phyloP scores from a whole-genome alignment of 2,329 filamentous ascomycete genomes.

The Torrubiella hemipterigena region DNA sequence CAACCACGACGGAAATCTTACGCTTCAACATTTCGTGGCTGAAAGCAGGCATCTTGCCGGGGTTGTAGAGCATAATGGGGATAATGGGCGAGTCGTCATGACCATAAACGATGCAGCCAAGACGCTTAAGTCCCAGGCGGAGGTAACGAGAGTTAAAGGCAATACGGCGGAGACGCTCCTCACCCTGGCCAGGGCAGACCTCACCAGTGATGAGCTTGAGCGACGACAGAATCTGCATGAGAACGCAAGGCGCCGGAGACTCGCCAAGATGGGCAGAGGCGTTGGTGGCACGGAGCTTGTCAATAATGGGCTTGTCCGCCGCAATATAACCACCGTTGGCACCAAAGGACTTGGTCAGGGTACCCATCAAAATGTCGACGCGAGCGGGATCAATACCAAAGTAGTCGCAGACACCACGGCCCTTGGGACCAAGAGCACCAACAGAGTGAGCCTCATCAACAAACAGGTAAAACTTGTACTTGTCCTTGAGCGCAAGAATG shows the following conservation, averaged over 20 bases:
- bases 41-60: constrained; percentile 97
- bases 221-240: constrained; percentile 81
- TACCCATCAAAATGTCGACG: constrained; percentile 96
- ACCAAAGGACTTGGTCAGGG: constrained; percentile 94
- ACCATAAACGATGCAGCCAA: constrained; percentile 93
- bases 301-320: constrained; percentile 79
- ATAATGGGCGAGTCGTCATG: constrained; percentile 98
- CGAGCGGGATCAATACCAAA: constrained; percentile 81
- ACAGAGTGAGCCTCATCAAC: constrained; percentile 95
- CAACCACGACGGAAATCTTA: constrained; percentile 94
- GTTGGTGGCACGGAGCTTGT: constrained; percentile 79
- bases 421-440: constrained; percentile 77
- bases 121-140: constrained; percentile 89
- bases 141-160: constrained; percentile 98
- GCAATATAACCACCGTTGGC: constrained; percentile 95
- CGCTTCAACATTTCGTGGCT: constrained; percentile 97
- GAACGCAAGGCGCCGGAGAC: constrained; percentile 72
- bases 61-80: constrained; percentile 87
- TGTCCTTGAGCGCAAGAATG: constrained; percentile 73
- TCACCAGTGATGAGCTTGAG: constrained; percentile 85
- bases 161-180: constrained; percentile 88
- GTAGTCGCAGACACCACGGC: constrained; percentile 93
- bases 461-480: constrained; percentile 95
- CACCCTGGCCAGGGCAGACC: constrained; percentile 77
- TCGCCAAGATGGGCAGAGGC: constrained; percentile 81